phyloP scores from a whole-genome alignment of 2,329 filamentous ascomycete genomes.

The Nigrospora osmanthi region DNA sequence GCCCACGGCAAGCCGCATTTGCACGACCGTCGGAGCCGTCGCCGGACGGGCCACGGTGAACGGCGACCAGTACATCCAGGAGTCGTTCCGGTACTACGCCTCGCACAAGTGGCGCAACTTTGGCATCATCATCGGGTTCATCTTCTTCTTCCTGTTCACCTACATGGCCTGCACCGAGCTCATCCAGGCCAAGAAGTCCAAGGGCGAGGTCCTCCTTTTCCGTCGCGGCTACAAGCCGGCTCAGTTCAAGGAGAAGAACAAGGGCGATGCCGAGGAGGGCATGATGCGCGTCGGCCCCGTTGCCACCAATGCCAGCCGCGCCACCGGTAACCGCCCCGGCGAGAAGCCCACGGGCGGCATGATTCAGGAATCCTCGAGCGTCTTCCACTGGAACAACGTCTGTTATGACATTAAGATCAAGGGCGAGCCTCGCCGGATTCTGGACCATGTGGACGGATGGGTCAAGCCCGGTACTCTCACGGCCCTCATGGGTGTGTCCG shows the following conservation, averaged over 20 bases:
- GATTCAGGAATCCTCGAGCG: conserved; percentile 53
- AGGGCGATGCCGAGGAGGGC: conserved; percentile 48
- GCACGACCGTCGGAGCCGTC: conserved; percentile 46
- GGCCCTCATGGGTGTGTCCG: conserved; percentile 80
- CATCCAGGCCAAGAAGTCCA: conserved; percentile 58
- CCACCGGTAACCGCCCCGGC: conserved; percentile 16
- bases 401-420: conserved; percentile 73
- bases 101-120: conserved; percentile 61
- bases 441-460: conserved; percentile 83
- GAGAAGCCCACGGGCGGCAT: conserved; percentile 28
- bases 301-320: conserved; percentile 25
- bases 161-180: conserved; percentile 58
- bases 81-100: conserved; percentile 46
- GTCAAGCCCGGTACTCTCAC: conserved; percentile 85
- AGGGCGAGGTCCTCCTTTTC: conserved; percentile 68
- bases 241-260: conserved; percentile 44
- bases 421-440: conserved; percentile 59
- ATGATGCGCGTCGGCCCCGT: conserved; percentile 32
- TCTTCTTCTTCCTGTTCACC: conserved; percentile 45
- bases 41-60: conserved; percentile 40
- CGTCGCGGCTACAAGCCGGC: conserved; percentile 54
- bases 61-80: conserved; percentile 48
- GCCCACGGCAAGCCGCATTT: conserved; percentile 34
- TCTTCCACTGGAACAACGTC: conserved; percentile 79
- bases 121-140: conserved; percentile 58